Evolutionary conservation across 1,139 yeast species (phyloP).

Genomic region (Protomyces arabidopsidicola): DNA sequence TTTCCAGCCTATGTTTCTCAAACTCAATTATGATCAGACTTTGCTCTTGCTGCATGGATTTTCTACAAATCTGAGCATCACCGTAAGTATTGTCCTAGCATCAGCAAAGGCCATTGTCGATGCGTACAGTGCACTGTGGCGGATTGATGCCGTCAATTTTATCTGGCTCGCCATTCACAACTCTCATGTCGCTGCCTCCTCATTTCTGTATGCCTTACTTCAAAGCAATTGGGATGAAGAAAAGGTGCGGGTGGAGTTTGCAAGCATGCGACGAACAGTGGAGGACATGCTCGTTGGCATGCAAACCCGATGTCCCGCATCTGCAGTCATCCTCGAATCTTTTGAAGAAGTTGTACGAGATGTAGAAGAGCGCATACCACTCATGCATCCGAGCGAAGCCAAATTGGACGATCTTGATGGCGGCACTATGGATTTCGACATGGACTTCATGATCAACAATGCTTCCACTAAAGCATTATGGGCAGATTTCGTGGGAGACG

Average conservation of each 20-base stretch:
- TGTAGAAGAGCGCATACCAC: constrained; percentile 2
- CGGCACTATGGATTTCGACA: constrained; percentile 4
- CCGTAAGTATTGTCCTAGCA: constrained; percentile 54
- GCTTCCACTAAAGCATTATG: constrained; percentile 5
- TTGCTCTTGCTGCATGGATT: constrained; percentile 68
- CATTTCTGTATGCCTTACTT: constrained; percentile 17
- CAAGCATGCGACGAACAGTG: constrained; percentile 4
- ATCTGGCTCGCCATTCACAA: constrained; percentile 94
- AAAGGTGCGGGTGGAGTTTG: not conserved
- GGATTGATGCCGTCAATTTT: constrained; percentile 61
- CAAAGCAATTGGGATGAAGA: not conserved
- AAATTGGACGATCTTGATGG: not conserved
- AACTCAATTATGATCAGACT: constrained; percentile 72
- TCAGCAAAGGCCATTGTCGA: constrained; percentile 64
- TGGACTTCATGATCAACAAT: constrained; percentile 2
- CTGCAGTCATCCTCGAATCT: constrained; percentile 8
- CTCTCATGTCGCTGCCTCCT: constrained; percentile 65
- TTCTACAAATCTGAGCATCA: constrained; percentile 60
- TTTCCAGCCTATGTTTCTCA: constrained; percentile 64
- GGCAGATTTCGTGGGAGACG: constrained; percentile 20
- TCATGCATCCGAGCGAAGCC: not conserved
- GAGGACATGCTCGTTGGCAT: constrained; percentile 16
- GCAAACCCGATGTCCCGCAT: constrained; percentile 23
- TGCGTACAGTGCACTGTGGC: constrained; percentile 56
- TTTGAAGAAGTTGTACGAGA: constrained; percentile 8